These are phyloP conservation scores for Cutaneotrichosporon dermatis DNA, from an alignment of 1,284 basidiomycete genomes.

Conservation along the genomic window DNA sequence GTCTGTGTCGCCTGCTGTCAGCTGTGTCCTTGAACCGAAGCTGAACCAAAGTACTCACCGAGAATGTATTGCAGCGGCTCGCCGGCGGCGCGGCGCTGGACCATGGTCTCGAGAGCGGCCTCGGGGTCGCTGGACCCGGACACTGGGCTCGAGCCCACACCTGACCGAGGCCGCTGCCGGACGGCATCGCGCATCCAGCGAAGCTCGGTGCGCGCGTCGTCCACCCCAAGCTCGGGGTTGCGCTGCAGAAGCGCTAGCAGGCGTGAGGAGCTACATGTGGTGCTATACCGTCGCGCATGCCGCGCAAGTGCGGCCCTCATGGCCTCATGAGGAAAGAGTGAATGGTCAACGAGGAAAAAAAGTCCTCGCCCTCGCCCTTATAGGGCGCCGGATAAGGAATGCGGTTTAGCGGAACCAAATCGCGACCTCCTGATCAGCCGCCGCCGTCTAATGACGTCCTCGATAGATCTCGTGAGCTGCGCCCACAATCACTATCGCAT, in stretches of 20 bases:
- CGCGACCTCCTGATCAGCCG: no score
- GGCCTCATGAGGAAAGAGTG: background rate
- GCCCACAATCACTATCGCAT: no score
- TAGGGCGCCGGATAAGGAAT: background rate
- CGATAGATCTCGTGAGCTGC: background rate
- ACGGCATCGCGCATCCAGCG: conserved; percentile 36
- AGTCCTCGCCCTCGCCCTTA: background rate
- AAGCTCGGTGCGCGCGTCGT: conserved; percentile 39
- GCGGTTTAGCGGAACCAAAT: conserved; percentile 7
- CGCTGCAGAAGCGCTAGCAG: conserved; percentile 15
- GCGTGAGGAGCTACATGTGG: conserved; percentile 3
- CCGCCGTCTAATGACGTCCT: background rate
- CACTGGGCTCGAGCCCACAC: no score
- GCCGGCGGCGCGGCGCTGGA: conserved; percentile 53
- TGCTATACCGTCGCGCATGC: background rate
- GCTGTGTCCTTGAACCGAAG: background rate
- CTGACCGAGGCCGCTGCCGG: background rate
- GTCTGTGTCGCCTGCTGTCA: conserved; percentile 67
- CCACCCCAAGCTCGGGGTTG: conserved; percentile 36
- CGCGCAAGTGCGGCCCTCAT: background rate
- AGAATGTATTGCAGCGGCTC: conserved; percentile 75
- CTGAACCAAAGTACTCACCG: background rate
- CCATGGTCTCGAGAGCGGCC: conserved; percentile 23
- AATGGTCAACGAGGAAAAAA: background rate
- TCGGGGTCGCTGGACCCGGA: background rate